phyloP scores from a whole-genome alignment of 345 rosid genomes.

The Rubroshorea leprosula region DNA sequence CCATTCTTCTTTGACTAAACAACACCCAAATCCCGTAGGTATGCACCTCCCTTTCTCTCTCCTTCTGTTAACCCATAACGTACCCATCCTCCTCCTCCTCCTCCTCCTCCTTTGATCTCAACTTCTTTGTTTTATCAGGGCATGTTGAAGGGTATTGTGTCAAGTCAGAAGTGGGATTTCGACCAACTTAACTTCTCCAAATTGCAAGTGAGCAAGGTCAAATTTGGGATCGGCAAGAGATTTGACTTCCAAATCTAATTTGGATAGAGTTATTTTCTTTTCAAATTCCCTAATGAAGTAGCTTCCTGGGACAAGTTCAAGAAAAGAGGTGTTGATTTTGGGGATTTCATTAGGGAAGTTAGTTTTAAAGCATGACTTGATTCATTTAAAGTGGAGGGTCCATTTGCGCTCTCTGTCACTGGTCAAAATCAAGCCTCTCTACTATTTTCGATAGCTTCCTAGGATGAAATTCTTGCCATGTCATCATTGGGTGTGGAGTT shows the following conservation, averaged over 20 bases:
- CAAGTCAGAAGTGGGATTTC: too few relatives aligned
- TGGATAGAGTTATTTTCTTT: slow-evolving; percentile 41
- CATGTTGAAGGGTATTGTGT: too few relatives aligned
- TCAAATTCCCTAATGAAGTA: slow-evolving; percentile 45
- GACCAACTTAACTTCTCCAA: too few relatives aligned
- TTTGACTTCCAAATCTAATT: slow-evolving; percentile 60
- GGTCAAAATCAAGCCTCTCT: slow-evolving; percentile 38
- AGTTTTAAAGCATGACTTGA: slow-evolving; percentile 35
- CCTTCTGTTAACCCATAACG: too few relatives aligned
- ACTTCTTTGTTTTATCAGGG: too few relatives aligned
- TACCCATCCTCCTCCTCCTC: neutral
- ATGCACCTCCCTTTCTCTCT: slow-evolving; percentile 9
- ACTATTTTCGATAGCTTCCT: slow-evolving; percentile 39
- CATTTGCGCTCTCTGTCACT: slow-evolving; percentile 50
- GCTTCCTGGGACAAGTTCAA: too few relatives aligned
- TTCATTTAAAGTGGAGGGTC: slow-evolving; percentile 53
- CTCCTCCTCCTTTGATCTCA: too few relatives aligned
- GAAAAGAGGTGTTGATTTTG: too few relatives aligned
- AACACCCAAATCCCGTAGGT: slow-evolving; percentile 34
- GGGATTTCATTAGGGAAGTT: too few relatives aligned
- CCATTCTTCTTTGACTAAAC: slow-evolving; percentile 25
- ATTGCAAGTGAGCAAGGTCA: too few relatives aligned
- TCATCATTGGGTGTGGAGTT: too few relatives aligned
- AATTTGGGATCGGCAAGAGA: slow-evolving; percentile 40
- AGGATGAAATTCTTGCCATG: too few relatives aligned